phyloP scores from a whole-genome alignment of 257 asterid genomes.

The Capsicum chinense region DNA sequence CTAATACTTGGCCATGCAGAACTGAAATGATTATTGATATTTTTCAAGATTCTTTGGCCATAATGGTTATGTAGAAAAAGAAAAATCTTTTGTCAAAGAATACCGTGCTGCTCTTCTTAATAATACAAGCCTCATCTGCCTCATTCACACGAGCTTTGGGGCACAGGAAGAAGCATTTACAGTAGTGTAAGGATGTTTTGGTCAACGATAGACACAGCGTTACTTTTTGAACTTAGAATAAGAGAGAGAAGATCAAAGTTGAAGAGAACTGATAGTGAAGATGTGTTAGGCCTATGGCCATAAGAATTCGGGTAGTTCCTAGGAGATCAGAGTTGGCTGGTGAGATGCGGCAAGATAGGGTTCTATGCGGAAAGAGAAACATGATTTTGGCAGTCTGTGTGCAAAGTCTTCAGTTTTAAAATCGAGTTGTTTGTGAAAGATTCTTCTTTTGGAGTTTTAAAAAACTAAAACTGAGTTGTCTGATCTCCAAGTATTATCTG shows the following conservation, averaged over 20 bases:
- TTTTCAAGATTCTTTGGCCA: background rate
- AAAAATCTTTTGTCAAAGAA: background rate
- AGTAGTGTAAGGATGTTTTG: background rate
- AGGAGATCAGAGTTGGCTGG: background rate
- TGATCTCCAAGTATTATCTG: background rate
- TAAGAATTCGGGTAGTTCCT: background rate
- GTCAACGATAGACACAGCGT: background rate
- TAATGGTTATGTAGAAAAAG: background rate
- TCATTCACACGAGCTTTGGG: background rate
- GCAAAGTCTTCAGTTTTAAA: background rate
- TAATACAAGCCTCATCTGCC: background rate
- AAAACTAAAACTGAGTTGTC: background rate
- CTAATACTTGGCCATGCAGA: background rate
- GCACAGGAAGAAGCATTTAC: background rate
- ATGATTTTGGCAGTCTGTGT: background rate
- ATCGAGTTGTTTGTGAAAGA: background rate
- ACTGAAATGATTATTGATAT: background rate
- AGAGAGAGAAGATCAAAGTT: background rate
- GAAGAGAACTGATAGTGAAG: background rate
- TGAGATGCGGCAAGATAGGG: background rate
- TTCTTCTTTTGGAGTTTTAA: background rate
- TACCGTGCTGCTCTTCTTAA: background rate
- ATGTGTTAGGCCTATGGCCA: background rate
- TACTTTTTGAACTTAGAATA: background rate
- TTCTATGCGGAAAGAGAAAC: background rate